Conservation (phyloP, 805 yeast genomes). For the Suhomyces sp. region DNA sequence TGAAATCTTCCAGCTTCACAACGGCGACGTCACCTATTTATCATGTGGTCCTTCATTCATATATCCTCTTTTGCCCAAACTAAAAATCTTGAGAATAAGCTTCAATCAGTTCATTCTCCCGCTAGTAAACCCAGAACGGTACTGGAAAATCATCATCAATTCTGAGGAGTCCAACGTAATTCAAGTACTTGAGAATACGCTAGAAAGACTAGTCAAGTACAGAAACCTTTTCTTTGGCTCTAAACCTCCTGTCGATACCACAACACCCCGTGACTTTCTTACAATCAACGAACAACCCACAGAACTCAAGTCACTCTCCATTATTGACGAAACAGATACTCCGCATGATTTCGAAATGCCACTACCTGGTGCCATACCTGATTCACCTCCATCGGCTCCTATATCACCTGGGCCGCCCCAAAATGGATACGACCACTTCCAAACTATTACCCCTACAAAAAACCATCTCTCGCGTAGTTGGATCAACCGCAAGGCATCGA, state of each 20-base stretch:
- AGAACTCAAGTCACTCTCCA: constrained; percentile 10
- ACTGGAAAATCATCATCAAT: constrained; percentile 56
- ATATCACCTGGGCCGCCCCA: constrained; percentile 21
- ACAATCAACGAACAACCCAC: constrained; percentile 11
- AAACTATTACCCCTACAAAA: constrained; percentile 3
- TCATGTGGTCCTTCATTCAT: constrained; percentile 66
- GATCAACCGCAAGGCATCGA: constrained; percentile 16
- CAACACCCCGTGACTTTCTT: background rate
- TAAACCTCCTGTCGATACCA: background rate
- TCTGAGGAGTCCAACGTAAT: constrained; percentile 27
- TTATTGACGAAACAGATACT: constrained; percentile 10
- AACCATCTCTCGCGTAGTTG: constrained; percentile 5
- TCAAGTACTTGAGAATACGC: constrained; percentile 30
- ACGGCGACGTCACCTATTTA: constrained; percentile 56
- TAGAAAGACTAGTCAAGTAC: constrained; percentile 40
- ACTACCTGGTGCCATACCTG: constrained; percentile 28
- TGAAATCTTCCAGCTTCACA: constrained; percentile 57
- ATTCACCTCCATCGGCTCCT: constrained; percentile 44
- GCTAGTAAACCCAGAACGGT: constrained; percentile 70
- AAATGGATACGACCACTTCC: background rate
- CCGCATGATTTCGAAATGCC: background rate
- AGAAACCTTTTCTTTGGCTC: constrained; percentile 31
- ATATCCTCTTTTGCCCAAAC: constrained; percentile 68
- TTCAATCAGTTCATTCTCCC: constrained; percentile 55
- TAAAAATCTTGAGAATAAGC: constrained; percentile 53